Evolutionary conservation across 768 basidiomycete genomes (phyloP), one percentile per base, ranked within the genome.

Genomic region (Gymnopilus junonius): DNA sequence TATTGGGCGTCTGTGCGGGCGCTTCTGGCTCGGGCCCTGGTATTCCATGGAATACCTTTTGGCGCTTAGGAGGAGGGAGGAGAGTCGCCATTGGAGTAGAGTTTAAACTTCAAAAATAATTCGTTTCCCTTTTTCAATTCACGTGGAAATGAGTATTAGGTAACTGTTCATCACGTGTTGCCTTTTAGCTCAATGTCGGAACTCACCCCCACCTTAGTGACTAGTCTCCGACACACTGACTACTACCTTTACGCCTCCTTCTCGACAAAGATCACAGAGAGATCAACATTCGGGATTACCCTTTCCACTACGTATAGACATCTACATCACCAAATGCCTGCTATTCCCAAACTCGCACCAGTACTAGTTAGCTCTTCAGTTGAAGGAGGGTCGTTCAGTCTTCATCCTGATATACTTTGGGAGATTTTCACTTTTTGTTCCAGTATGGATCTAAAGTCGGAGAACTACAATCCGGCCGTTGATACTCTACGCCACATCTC

Each of bases 11-110:
- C n/a, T 76, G 73, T 40, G 42, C 74, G 15, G 74, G 68, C 4
- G 76, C 73, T 60, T 87, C 85, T 62, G 80, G 81, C 37, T 81
- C 85, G 27, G 90, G 90, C 63, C 87, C 86, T 65, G 87, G 85
- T 17, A 90, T 76, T 4, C 90, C 91, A 68, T 94, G 88, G 75
- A 92, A 90, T 40, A 88, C 81, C 75, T 96, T 95, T 73, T 87
- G 86, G 65, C 95, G 85, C 79, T 95, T 96, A 17, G 93, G 94
- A 25, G 94, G 95, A 32, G 94, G 95, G 25, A 96, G 83, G 21
- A 90, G 80, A 4, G 94, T 88, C 10, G 95, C 91, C 95, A 96
- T 96, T 62, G 56, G 69, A 45, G 35, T 37, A 17, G 23, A 25
- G 32, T n/a, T n/a, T 11, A 50, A 59, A 23, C 20, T 25, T n/a